Percentiles rank a stretch among this genome's conserved stretches.
phyloP scores from a whole-genome alignment of 495 filamentous ascomycete genomes.

The Tuber borchii region DNA sequence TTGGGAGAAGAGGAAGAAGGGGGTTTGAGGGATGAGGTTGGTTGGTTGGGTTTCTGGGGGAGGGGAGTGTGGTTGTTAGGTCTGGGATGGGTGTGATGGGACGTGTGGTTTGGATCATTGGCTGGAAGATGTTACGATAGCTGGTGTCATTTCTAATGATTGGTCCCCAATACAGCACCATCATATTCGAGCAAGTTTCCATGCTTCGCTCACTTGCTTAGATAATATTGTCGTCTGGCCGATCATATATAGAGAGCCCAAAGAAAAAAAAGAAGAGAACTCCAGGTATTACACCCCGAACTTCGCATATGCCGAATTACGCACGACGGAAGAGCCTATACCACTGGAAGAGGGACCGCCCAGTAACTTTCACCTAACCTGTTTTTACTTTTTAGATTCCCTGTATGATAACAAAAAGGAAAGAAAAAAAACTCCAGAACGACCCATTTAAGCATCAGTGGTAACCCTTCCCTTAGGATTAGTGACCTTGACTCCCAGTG shows the following conservation, averaged over 20 bases:
- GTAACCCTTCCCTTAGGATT: slow-evolving; percentile 98
- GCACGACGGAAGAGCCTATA: slow-evolving; percentile 5
- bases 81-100: not conserved
- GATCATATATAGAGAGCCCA: not conserved
- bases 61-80: not conserved
- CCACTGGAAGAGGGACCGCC: slow-evolving; percentile 5
- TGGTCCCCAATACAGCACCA: not conserved
- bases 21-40: slow-evolving; percentile 29
- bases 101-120: not conserved
- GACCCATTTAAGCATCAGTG: slow-evolving; percentile 71
- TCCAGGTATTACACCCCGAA: not conserved
- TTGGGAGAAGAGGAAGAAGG: slow-evolving; percentile 66
- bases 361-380: slow-evolving; percentile 14
- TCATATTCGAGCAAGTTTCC: not conserved
- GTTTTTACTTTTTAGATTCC: slow-evolving; percentile 30
- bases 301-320: not conserved
- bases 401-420: slow-evolving; percentile 33
- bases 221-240: not conserved
- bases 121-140: not conserved
- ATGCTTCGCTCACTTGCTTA: not conserved
- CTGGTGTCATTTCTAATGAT: not conserved
- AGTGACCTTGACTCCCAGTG: slow-evolving; percentile 97
- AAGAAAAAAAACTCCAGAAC: slow-evolving; percentile 12
- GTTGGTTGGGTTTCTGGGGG: not conserved
- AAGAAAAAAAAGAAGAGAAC: not conserved